Evolutionary conservation across 352 stramenopile genomes (phyloP).

Genomic region (Nothophytophthora sp.): DNA sequence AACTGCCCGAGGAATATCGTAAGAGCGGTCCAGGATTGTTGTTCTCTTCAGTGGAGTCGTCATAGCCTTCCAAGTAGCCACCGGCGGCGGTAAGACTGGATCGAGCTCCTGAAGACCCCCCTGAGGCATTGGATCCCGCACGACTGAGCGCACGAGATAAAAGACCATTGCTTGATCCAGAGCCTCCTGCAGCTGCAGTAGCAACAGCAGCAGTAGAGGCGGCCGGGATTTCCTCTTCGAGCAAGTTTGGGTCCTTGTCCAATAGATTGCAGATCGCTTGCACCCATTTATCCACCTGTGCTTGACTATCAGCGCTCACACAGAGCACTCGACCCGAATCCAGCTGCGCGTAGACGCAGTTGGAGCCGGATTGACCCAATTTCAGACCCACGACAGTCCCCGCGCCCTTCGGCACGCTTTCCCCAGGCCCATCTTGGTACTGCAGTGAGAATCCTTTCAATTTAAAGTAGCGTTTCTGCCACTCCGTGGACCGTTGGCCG

Average conservation of each 20-base stretch:
- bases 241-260: conserved; percentile 35
- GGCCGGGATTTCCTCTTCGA: conserved; percentile 20
- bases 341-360: conserved; percentile 71
- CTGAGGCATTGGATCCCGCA: conserved; percentile 30
- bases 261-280: conserved; percentile 57
- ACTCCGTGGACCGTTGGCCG: conserved; percentile 54
- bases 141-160: conserved; percentile 33
- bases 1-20: conserved; percentile 11
- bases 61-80: conserved; percentile 25
- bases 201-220: not conserved
- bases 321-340: conserved; percentile 59
- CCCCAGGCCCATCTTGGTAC: conserved; percentile 64
- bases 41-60: conserved; percentile 18
- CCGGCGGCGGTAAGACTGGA: conserved; percentile 22
- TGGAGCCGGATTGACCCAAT: conserved; percentile 42
- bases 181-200: not conserved
- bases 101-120: too few species aligned
- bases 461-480: conserved; percentile 79
- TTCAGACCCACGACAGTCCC: conserved; percentile 64
- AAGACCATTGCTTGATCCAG: conserved; percentile 8
- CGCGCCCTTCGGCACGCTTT: conserved; percentile 55
- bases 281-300: conserved; percentile 65
- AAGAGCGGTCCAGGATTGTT: conserved; percentile 12
- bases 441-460: conserved; percentile 58
- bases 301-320: conserved; percentile 59